Evolutionary conservation across 2,329 filamentous ascomycete species (phyloP).

Genomic region (Hymenoscyphus linearis): DNA sequence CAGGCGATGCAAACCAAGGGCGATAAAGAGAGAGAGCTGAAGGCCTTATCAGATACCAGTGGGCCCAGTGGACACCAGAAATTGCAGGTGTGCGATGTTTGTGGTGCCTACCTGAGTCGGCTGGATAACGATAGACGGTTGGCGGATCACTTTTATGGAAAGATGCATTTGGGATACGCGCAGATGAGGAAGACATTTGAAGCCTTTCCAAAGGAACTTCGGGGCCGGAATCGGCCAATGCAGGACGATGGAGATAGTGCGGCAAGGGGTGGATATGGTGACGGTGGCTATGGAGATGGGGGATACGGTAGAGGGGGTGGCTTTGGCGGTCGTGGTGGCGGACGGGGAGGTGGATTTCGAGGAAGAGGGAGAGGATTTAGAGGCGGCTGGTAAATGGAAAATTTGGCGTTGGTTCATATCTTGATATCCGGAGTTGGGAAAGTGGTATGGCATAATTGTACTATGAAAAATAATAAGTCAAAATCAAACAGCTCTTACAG

Average conservation of each 20-base stretch:
- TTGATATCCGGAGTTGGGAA: conserved; percentile 4
- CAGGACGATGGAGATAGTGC: conserved; percentile 47
- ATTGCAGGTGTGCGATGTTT: conserved; percentile 96
- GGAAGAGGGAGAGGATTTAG: conserved; percentile 28
- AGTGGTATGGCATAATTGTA: conserved; percentile 1
- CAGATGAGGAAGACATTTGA: conserved; percentile 96
- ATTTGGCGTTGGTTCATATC: conserved; percentile 14
- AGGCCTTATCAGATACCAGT: conserved; percentile 83
- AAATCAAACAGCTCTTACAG: too few species aligned
- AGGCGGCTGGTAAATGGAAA: conserved; percentile 23
- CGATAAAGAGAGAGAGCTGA: conserved; percentile 81
- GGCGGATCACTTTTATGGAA: conserved; percentile 97
- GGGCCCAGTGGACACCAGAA: conserved; percentile 96
- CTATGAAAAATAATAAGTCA: not conserved
- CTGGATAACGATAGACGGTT: conserved; percentile 91
- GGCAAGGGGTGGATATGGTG: conserved; percentile 48
- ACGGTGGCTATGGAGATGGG: conserved; percentile 45
- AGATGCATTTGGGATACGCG: conserved; percentile 98
- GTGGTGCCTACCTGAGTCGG: conserved; percentile 86
- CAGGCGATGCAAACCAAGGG: conserved; percentile 75
- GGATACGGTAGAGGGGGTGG: conserved; percentile 29
- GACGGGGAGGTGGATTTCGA: conserved; percentile 25
- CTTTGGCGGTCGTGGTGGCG: conserved; percentile 37
- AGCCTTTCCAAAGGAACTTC: conserved; percentile 79
- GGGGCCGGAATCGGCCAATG: conserved; percentile 59